Percentiles rank a stretch among this genome's conserved stretches.
Evolutionary conservation across 179 eudicot genomes (phyloP).

Genomic region (Camellia oleifera): DNA sequence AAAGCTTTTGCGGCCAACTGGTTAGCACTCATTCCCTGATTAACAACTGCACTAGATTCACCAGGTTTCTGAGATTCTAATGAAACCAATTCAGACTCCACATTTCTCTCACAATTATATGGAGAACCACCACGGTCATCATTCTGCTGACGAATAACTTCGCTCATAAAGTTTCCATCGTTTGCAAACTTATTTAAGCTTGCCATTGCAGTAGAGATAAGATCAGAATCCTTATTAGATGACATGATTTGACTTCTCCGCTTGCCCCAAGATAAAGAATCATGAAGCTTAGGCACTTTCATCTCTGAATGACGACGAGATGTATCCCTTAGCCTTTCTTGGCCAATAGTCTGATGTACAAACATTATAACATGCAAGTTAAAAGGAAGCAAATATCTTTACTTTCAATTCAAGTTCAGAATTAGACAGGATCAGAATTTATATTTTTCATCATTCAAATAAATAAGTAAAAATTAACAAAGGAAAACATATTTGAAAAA

Average conservation of each 20-base stretch:
- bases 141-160: conserved; percentile 34
- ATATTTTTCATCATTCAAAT: neutral
- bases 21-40: conserved; percentile 73
- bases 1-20: conserved; percentile 88
- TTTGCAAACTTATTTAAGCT: conserved; percentile 69
- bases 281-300: conserved; percentile 72
- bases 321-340: conserved; percentile 35
- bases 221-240: conserved; percentile 46
- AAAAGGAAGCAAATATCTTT: neutral
- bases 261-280: conserved; percentile 85
- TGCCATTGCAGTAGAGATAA: conserved; percentile 67
- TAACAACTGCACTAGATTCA: conserved; percentile 22
- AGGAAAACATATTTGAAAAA: neutral
- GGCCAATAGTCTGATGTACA: conserved; percentile 31
- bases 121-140: conserved; percentile 28
- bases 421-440: neutral
- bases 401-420: neutral
- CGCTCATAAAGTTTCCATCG: conserved; percentile 77
- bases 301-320: conserved; percentile 46
- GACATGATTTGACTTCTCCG: conserved; percentile 47
- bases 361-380: conserved; percentile 9
- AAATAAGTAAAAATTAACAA: neutral
- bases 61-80: conserved; percentile 19
- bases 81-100: conserved; percentile 26
- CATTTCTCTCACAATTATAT: conserved; percentile 28